These are phyloP conservation scores for Xanthoconium separans DNA, from an alignment of 1,284 basidiomycete genomes.

Conservation along the genomic window DNA sequence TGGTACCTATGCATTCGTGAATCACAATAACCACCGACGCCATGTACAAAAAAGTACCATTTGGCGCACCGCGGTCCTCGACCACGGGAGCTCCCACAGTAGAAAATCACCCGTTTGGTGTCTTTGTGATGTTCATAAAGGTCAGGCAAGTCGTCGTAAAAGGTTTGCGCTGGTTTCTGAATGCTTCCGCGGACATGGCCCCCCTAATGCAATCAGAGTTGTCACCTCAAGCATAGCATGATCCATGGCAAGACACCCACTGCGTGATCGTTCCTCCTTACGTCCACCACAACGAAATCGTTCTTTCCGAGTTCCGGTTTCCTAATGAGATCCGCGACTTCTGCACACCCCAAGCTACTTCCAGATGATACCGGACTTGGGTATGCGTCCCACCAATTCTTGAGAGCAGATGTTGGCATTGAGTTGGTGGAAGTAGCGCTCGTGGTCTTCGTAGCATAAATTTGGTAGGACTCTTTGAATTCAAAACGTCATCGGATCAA, in stretches of 20 bases:
- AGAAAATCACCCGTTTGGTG: slow-evolving; percentile 30
- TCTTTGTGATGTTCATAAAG: slow-evolving; percentile 21
- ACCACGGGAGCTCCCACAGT: slow-evolving; percentile 30
- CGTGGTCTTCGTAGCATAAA: slow-evolving; percentile 41
- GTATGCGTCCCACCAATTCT: slow-evolving; percentile 50
- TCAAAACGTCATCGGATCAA: background rate
- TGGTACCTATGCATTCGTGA: slow-evolving; percentile 29
- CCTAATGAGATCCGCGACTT: slow-evolving; percentile 27
- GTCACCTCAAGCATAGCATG: background rate
- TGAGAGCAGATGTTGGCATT: slow-evolving; percentile 24
- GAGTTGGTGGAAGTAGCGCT: background rate
- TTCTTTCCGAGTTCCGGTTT: slow-evolving; percentile 7
- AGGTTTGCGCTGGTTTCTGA: slow-evolving; percentile 28
- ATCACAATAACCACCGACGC: background rate
- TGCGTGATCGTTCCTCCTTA: slow-evolving; percentile 24
- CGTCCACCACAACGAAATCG: slow-evolving; percentile 29
- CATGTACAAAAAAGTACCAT: slow-evolving; percentile 19
- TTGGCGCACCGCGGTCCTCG: slow-evolving; percentile 31
- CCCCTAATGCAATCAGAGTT: slow-evolving; percentile 17
- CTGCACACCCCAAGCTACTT: slow-evolving; percentile 11
- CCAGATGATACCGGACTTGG: slow-evolving; percentile 28
- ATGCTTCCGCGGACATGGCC: slow-evolving; percentile 32
- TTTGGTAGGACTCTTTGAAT: slow-evolving; percentile 41
- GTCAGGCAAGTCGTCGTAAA: slow-evolving; percentile 21
- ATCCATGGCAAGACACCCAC: slow-evolving; percentile 11